Base-by-base conservation (phyloP, 768 basidiomycete species). In the Pisolithus tinctorius region DNA sequence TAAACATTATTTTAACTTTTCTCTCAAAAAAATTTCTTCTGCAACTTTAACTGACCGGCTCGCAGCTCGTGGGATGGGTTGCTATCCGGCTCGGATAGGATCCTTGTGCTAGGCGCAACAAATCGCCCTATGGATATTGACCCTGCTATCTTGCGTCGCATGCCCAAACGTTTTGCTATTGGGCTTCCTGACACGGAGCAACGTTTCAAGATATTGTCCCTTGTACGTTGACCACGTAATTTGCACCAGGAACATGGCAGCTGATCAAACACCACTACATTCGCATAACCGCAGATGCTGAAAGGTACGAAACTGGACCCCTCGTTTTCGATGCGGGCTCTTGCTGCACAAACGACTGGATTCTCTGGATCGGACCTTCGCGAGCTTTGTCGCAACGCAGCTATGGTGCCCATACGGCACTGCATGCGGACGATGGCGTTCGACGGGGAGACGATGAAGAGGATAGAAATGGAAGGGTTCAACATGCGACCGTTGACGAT, bases 151-250 rank as follows among this genome's bases (percentile, higher is more conserved):
- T 72, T 93, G 23, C 79, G 89, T n/a, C 85, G 94, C n/a, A 93
- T 99, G 93, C 96, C 96, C 1, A 97, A 95, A 67, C 89, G 93
- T 10, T 97, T 97, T 65, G 79, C 88, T 1, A 79, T 99, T 51
- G 75, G 80, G 5, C 74, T 97, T 14, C 96, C 96, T 3, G 82
- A 88, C 51, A 64, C 68, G 6, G 77, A 82, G 3, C 93, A 97
- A 58, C 78, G 96, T 30, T 70, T 81, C 48, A 92, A 88, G 66
- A 98, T 98, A 54, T 77, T 99, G 17, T 69, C 70, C 0, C 71
- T 98, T 53, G 93, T 93, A 58, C 47, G 78, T 65, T 13, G 25
- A 16, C 16, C 20, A 17, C 13, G 25, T 10, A 1, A 31, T 46
- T 8, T 9, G 29, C 30, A 43, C n/a, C n/a, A 20, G 8, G 8